Evolutionary conservation across 768 basidiomycete genomes (phyloP), one percentile per base, ranked within the genome.

Genomic region (Phylloporus arenicola): DNA sequence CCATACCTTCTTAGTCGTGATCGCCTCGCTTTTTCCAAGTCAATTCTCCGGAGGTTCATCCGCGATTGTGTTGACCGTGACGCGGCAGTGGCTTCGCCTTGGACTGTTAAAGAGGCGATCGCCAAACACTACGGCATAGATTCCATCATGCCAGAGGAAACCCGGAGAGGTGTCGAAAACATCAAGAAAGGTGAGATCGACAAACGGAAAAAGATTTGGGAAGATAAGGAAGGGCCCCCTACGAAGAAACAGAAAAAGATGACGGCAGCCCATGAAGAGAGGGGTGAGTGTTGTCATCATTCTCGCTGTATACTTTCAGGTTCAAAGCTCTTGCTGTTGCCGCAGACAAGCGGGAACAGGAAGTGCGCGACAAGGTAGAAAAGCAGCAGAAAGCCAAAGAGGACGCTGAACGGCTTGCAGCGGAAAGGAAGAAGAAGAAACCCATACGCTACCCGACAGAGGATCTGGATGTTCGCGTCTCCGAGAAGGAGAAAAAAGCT

Each of bases 31-130:
- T 98, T 98, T 70, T 95, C 92, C 25, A 97, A 98, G 69, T 93
- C 93, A 16, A 95, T 98, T 59, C 81, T 99, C 25, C 90, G 93
- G 56, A 86, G 93, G 14, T 97, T 95, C 70, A 89, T 99, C 51
- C 85, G 91, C 54, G 96, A 98, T 63, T 95, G 92, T 60, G 88
- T 99, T 3, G 87, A 91, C 61, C 84, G 96, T 30, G 92, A 95
- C 57, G 78, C 92, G 14, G 87, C 91, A 9, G 86, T 95, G 24
- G 92, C 92, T 8, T 90, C 92, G 1, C 95, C 96, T 6, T 99
- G 96, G 96, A 86, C 84, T 2, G 93, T 98, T 27, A 97, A 97
- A 67, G 81, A 81, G 2, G 70, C 76, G 6, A 87, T 98, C 49
- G 94, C 92, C 1, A 78, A 79, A 51, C 81, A 84, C 47, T 96